These are phyloP conservation scores for Nannochloris sp. DNA, from an alignment of 139 green algal species.

Conservation along the genomic window DNA sequence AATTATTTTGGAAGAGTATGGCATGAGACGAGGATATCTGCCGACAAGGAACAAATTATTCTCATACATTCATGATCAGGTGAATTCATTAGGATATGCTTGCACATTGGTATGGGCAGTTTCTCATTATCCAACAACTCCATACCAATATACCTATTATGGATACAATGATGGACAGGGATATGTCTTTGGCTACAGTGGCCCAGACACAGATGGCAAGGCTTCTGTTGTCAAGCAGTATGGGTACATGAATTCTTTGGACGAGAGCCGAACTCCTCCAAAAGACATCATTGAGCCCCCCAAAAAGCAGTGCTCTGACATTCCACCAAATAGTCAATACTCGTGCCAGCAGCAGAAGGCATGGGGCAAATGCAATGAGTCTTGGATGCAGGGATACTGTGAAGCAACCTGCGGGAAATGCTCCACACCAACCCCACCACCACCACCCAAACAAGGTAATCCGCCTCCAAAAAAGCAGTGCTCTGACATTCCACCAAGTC, in stretches of 20 bases:
- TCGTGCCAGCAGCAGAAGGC: neutral
- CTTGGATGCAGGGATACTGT: constrained; percentile 5
- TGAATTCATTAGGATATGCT: constrained; percentile 4
- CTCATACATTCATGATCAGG: constrained; percentile 2
- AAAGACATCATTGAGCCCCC: neutral
- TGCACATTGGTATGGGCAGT: constrained; percentile 12
- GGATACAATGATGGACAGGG: constrained; percentile 5
- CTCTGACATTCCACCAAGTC: neutral
- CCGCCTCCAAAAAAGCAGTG: neutral
- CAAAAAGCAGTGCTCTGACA: neutral
- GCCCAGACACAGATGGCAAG: constrained; percentile 2
- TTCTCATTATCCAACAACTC: neutral
- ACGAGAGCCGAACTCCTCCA: neutral
- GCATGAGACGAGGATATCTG: constrained; percentile 19
- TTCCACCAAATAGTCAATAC: neutral
- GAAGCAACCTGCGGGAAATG: neutral
- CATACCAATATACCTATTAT: neutral
- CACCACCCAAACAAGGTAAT: neutral
- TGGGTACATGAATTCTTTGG: neutral
- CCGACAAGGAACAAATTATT: constrained; percentile 3
- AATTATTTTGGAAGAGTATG: constrained; percentile 39
- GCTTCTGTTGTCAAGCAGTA: constrained; percentile 8
- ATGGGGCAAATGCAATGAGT: constrained; percentile 6
- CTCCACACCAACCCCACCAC: neutral
- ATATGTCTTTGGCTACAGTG: constrained; percentile 14